A percentile compares a stretch with the other conserved stretches of the same genome.
Conservation (phyloP, 2,329 filamentous ascomycete species). For the Coleophoma eucalyptorum region DNA sequence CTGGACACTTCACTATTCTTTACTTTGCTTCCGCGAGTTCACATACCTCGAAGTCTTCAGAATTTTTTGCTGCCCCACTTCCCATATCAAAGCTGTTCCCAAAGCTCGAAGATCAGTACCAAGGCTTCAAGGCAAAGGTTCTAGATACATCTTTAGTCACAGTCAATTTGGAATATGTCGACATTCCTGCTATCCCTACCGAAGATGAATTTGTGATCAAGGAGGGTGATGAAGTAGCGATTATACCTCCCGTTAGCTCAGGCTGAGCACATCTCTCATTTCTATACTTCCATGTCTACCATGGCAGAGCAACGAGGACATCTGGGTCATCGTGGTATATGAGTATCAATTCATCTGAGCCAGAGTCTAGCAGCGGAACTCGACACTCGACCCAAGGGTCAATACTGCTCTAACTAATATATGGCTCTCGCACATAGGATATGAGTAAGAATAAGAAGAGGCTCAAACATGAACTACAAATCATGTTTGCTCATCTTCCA, state of each 20-base stretch:
- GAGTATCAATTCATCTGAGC: too few relatives aligned
- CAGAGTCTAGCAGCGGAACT: too few relatives aligned
- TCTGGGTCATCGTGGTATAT: too few relatives aligned
- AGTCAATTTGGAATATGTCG: conserved; percentile 78
- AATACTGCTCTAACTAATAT: too few relatives aligned
- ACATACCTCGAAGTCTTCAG: conserved; percentile 64
- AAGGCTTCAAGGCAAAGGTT: conserved; percentile 65
- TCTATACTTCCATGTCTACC: too few relatives aligned
- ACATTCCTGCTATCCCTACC: conserved; percentile 46
- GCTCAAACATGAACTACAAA: too few relatives aligned
- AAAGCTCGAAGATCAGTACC: conserved; percentile 65
- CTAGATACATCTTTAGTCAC: conserved; percentile 73
- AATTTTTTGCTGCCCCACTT: conserved; percentile 64
- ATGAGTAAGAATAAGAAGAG: too few relatives aligned
- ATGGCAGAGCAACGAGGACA: too few relatives aligned
- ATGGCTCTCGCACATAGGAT: too few relatives aligned
- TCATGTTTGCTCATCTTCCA: not conserved
- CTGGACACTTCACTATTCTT: conserved; percentile 71
- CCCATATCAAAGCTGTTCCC: conserved; percentile 58
- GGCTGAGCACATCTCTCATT: conserved; percentile 46
- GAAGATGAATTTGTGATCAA: conserved; percentile 50
- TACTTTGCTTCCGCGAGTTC: conserved; percentile 78
- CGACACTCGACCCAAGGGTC: too few relatives aligned
- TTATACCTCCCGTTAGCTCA: conserved; percentile 86
- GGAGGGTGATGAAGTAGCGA: conserved; percentile 78